phyloP scores from a whole-genome alignment of 352 stramenopile genomes.

The Aphanomyces stellatus region DNA sequence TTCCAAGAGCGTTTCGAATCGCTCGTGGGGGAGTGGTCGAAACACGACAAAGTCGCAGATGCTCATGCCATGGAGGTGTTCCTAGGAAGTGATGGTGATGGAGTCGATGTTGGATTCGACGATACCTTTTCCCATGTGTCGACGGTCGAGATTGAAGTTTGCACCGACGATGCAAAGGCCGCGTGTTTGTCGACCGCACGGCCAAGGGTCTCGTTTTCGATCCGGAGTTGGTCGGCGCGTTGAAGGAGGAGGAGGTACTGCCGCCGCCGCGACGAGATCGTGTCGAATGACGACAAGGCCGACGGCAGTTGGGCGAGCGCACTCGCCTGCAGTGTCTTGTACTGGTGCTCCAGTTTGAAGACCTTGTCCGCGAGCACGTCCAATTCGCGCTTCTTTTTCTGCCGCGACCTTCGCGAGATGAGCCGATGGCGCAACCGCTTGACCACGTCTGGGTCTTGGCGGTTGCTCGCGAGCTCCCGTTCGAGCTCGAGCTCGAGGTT shows the following conservation, averaged over 20 bases:
- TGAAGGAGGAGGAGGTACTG: slow-evolving; percentile 2
- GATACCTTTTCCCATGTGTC: slow-evolving; percentile 9
- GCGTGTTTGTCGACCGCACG: slow-evolving; percentile 11
- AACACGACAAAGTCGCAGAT: slow-evolving; percentile 19
- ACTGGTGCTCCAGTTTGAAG: neutral
- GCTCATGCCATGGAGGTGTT: neutral
- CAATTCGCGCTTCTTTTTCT: slow-evolving; percentile 18
- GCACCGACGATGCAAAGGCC: slow-evolving; percentile 13
- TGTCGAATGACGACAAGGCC: neutral
- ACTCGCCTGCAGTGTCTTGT: slow-evolving; percentile 4
- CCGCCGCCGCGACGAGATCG: neutral
- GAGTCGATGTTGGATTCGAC: neutral
- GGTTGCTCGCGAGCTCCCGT: neutral
- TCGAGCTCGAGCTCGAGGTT: slow-evolving; percentile 19
- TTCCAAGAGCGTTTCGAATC: neutral
- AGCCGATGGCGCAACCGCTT: slow-evolving; percentile 9
- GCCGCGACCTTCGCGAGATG: slow-evolving; percentile 10
- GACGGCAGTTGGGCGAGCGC: neutral
- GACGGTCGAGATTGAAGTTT: slow-evolving; percentile 4
- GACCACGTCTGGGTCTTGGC: slow-evolving; percentile 13
- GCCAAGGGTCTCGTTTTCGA: slow-evolving; percentile 6
- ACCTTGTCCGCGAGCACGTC: neutral
- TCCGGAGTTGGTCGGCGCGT: slow-evolving; percentile 6
- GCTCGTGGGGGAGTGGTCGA: neutral
- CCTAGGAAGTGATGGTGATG: neutral